These are phyloP conservation scores for Fusarium tupiense DNA, from an alignment of 2,329 filamentous ascomycete species.

Conservation along the genomic window DNA sequence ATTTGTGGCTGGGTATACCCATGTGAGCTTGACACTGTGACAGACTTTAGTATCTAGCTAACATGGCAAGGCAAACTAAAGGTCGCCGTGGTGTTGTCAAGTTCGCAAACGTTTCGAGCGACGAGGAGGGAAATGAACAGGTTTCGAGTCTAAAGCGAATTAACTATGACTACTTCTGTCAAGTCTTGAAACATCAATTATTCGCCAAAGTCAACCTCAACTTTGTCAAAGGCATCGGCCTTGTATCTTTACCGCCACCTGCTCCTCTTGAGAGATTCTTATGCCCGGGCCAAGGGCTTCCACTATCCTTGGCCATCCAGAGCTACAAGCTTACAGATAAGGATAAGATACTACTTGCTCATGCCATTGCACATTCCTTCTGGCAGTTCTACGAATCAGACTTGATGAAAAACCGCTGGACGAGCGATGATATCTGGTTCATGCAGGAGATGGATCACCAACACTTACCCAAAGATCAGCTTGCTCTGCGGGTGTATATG, in stretches of 20 bases:
- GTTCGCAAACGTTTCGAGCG: not conserved
- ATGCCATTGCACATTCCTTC: not conserved
- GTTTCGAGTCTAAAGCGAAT: rapidly evolving
- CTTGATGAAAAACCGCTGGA: rapidly evolving
- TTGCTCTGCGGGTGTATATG: rapidly evolving
- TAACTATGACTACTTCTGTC: not conserved
- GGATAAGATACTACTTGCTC: not conserved
- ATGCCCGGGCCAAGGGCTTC: not conserved
- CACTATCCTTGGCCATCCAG: rapidly evolving
- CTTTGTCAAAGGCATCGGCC: not conserved
- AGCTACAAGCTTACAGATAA: not conserved
- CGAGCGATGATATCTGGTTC: not conserved
- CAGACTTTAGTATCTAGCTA: rapidly evolving
- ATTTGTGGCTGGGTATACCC: not conserved
- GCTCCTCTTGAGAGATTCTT: not conserved
- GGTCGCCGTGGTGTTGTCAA: not conserved
- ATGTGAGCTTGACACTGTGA: not conserved
- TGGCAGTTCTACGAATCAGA: not conserved
- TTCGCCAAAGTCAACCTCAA: not conserved
- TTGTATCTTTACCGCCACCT: not conserved
- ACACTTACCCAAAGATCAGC: rapidly evolving
- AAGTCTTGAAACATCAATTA: rapidly evolving
- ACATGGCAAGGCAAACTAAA: not conserved
- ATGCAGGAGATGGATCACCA: not conserved
- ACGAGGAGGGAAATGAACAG: rapidly evolving